Evolutionary conservation across 2,329 filamentous ascomycete species (phyloP).

Genomic region (Dryadomyces quercivorus): DNA sequence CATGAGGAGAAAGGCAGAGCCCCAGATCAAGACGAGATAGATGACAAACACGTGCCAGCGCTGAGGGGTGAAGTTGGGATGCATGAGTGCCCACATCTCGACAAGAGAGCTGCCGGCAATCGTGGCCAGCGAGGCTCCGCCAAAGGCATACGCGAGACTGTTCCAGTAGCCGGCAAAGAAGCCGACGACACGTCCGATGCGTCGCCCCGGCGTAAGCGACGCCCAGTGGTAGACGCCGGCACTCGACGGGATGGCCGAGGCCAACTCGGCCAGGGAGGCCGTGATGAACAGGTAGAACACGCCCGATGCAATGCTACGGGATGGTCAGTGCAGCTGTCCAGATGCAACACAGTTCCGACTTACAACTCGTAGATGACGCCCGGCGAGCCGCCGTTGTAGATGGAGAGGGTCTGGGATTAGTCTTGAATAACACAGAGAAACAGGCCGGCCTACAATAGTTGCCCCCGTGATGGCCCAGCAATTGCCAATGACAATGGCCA

Average conservation of each 20-base stretch:
- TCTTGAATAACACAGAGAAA: background rate
- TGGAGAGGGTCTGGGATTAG: background rate
- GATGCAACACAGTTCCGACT: too few relatives aligned
- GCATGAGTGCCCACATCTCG: background rate
- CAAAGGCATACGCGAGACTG: background rate
- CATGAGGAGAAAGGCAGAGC: background rate
- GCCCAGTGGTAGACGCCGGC: background rate
- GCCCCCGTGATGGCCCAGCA: background rate
- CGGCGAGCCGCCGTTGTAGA: background rate
- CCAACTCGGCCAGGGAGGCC: background rate
- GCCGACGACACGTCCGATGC: background rate
- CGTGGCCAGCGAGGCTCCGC: background rate
- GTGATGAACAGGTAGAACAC: background rate
- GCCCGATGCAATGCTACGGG: background rate
- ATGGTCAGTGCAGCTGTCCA: too few relatives aligned
- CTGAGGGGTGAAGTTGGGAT: background rate
- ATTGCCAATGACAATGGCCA: background rate
- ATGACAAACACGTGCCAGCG: background rate
- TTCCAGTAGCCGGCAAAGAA: slow-evolving; percentile 1
- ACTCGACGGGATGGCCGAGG: background rate
- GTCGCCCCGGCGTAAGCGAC: background rate
- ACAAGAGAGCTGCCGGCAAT: background rate
- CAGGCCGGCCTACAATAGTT: background rate
- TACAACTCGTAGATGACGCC: slow-evolving; percentile 1
- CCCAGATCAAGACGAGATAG: background rate